Evolutionary conservation across 371 early-diverging fungal genomes (phyloP).

Genomic region (Mucor irregularis): DNA sequence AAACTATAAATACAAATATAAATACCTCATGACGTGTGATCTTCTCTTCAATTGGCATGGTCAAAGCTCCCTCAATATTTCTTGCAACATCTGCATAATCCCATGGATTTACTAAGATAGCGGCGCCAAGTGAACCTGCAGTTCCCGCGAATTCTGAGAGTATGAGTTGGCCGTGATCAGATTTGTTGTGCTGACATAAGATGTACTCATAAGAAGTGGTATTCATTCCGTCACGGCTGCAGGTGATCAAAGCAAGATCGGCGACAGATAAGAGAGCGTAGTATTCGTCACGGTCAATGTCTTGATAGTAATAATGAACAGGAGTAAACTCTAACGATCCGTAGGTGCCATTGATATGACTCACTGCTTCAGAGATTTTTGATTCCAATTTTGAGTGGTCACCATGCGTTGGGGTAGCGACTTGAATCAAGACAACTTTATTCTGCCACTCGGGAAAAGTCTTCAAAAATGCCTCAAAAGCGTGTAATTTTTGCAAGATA

Average conservation of each 20-base stretch:
- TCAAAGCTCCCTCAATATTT: slow-evolving; percentile 86
- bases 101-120: slow-evolving; percentile 96
- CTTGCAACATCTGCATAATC: slow-evolving; percentile 90
- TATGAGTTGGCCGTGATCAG: slow-evolving; percentile 85
- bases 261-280: slow-evolving; percentile 94
- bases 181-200: slow-evolving; percentile 91
- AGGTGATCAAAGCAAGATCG: slow-evolving; percentile 95
- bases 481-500: slow-evolving; percentile 94
- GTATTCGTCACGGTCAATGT: slow-evolving; percentile 94
- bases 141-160: slow-evolving; percentile 98
- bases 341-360: slow-evolving; percentile 92
- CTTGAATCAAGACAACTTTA: slow-evolving; percentile 91
- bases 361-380: slow-evolving; percentile 88
- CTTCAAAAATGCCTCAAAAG: slow-evolving; percentile 90
- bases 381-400: slow-evolving; percentile 76
- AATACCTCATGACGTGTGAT: slow-evolving; percentile 35
- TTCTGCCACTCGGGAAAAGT: slow-evolving; percentile 91
- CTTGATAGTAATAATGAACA: slow-evolving; percentile 95
- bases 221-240: slow-evolving; percentile 99
- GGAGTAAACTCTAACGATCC: slow-evolving; percentile 95
- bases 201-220: slow-evolving; percentile 98
- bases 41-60: slow-evolving; percentile 81
- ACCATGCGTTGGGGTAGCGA: slow-evolving; percentile 55
- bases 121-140: slow-evolving; percentile 87
- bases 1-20: neutral